A percentile compares a stretch with the other conserved stretches of the same genome.
These are phyloP conservation scores for Talaromyces sp. DNA, from an alignment of 2,329 filamentous ascomycete genomes.

Conservation along the genomic window DNA sequence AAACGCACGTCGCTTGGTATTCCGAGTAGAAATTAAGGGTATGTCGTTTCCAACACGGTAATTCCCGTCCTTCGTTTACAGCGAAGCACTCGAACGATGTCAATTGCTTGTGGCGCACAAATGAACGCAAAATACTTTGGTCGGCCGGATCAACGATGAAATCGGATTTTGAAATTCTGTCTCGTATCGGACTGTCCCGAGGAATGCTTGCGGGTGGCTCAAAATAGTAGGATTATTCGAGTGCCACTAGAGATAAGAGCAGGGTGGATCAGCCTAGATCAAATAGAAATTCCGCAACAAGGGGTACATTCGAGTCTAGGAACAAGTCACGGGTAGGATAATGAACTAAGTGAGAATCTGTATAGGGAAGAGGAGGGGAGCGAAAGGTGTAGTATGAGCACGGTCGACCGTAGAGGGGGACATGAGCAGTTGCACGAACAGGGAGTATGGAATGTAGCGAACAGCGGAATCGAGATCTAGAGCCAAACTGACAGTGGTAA, in stretches of 20 bases:
- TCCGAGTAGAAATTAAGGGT: background rate
- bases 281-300: constrained; percentile 6
- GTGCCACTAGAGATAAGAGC: constrained; percentile 8
- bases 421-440: constrained; percentile 11
- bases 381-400: constrained; percentile 20
- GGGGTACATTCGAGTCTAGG: background rate
- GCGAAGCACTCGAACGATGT: constrained; percentile 21
- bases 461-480: background rate
- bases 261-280: constrained; percentile 11
- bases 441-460: constrained; percentile 4
- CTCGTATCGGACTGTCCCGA: constrained; percentile 11
- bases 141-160: background rate
- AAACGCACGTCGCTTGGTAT: constrained; percentile 15
- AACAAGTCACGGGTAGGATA: background rate
- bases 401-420: constrained; percentile 17
- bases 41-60: background rate
- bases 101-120: background rate
- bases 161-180: constrained; percentile 1
- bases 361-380: constrained; percentile 18
- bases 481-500: background rate
- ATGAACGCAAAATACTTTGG: background rate
- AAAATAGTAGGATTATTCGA: constrained; percentile 6
- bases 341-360: constrained; percentile 8
- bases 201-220: constrained; percentile 14
- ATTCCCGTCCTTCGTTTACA: background rate